phyloP scores from a whole-genome alignment of 1,284 basidiomycete species.

The Cerioporus squamosus region DNA sequence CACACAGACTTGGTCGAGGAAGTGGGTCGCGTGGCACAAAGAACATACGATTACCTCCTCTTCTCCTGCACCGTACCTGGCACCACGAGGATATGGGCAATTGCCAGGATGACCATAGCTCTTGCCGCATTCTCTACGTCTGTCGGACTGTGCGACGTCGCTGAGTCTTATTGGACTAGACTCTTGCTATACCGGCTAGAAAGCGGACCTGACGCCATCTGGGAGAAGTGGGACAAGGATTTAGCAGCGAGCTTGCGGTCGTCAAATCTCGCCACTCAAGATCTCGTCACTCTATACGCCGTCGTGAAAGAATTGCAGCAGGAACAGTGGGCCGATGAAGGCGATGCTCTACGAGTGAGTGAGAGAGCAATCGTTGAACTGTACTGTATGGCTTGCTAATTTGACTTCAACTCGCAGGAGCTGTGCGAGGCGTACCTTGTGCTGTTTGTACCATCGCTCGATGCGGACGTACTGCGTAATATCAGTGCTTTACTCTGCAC shows the following conservation, averaged over 20 bases:
- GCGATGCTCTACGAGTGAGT: conserved; percentile 35
- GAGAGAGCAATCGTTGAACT: not conserved
- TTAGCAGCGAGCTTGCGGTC: conserved; percentile 18
- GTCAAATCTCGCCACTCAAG: conserved; percentile 22
- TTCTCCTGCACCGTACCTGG: conserved; percentile 43
- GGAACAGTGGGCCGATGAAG: conserved; percentile 41
- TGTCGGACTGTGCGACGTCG: conserved; percentile 28
- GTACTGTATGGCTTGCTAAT: not conserved
- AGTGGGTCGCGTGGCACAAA: conserved; percentile 42
- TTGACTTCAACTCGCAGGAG: conserved; percentile 1
- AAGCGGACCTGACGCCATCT: conserved; percentile 26
- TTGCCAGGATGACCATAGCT: conserved; percentile 44
- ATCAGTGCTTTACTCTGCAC: conserved; percentile 8
- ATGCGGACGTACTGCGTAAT: conserved; percentile 7
- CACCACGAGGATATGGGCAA: conserved; percentile 41
- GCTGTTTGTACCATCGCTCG: conserved; percentile 14
- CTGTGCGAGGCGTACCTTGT: conserved; percentile 21
- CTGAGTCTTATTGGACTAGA: conserved; percentile 33
- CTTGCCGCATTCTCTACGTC: conserved; percentile 26
- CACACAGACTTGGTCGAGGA: conserved; percentile 49
- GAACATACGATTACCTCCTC: conserved; percentile 51
- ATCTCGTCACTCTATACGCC: conserved; percentile 35
- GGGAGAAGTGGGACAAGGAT: conserved; percentile 26
- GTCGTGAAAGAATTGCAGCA: conserved; percentile 34
- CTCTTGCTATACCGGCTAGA: conserved; percentile 37